Percentiles rank a stretch among this genome's conserved stretches.
phyloP scores from a whole-genome alignment of 1,284 basidiomycete species.

The Acaromyces ingoldii region DNA sequence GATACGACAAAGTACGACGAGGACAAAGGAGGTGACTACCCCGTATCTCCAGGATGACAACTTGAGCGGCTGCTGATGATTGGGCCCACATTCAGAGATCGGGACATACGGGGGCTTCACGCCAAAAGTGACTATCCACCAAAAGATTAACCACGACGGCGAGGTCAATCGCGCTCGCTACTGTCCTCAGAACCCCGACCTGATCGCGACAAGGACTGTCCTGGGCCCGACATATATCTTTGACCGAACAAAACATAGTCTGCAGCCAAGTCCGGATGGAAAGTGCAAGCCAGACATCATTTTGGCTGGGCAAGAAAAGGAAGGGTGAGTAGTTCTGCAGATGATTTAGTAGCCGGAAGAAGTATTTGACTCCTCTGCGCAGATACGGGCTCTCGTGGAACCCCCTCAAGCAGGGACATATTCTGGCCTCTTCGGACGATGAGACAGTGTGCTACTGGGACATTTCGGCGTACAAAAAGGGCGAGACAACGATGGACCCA shows the following conservation, averaged over 20 bases:
- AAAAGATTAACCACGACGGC: slow-evolving; percentile 90
- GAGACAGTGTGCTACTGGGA: slow-evolving; percentile 97
- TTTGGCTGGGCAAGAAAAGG: slow-evolving; percentile 80
- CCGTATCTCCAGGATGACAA: too few species aligned
- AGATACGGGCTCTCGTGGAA: slow-evolving; percentile 94
- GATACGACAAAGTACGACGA: slow-evolving; percentile 82
- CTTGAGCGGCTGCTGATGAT: too few species aligned
- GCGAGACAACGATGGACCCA: slow-evolving; percentile 72
- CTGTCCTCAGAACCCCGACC: slow-evolving; percentile 96
- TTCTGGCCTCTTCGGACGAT: slow-evolving; percentile 90
- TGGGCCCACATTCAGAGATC: slow-evolving; percentile 38
- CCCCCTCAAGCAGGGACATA: slow-evolving; percentile 70
- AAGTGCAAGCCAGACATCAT: slow-evolving; percentile 85
- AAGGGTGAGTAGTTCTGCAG: slow-evolving; percentile 64
- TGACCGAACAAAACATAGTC: slow-evolving; percentile 94
- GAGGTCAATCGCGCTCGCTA: slow-evolving; percentile 97
- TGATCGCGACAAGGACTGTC: slow-evolving; percentile 91
- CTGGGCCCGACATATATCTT: slow-evolving; percentile 88
- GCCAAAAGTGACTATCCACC: slow-evolving; percentile 81
- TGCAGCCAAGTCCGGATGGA: slow-evolving; percentile 74
- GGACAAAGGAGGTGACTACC: slow-evolving; percentile 66
- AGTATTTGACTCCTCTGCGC: slow-evolving; percentile 1
- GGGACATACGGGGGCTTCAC: slow-evolving; percentile 59
- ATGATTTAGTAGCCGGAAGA: background rate
- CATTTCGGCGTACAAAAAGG: slow-evolving; percentile 80